These are phyloP conservation scores for Penicillium lagena DNA, from an alignment of 495 filamentous ascomycete species.

Conservation along the genomic window DNA sequence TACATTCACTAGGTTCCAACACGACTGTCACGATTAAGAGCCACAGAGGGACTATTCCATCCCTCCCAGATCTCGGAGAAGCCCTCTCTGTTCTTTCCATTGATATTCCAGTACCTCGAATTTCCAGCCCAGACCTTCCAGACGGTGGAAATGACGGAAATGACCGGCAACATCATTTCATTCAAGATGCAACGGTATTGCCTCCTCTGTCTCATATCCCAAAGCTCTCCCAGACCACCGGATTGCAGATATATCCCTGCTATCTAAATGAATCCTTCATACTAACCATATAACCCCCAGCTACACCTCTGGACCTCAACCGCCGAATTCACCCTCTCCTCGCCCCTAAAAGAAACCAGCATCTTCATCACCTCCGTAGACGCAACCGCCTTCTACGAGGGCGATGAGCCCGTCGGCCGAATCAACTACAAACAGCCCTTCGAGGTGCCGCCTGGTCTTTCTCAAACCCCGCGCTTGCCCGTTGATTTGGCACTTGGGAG, in stretches of 20 bases:
- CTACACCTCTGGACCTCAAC: constrained; percentile 81
- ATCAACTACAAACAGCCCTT: constrained; percentile 73
- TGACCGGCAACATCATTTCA: constrained; percentile 55
- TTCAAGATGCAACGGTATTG: constrained; percentile 72
- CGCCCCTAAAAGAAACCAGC: constrained; percentile 64
- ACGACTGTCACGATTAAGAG: constrained; percentile 66
- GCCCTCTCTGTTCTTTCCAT: constrained; percentile 63
- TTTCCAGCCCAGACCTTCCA: constrained; percentile 47
- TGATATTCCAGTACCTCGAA: constrained; percentile 60
- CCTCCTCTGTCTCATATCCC: constrained; percentile 14
- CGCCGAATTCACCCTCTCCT: constrained; percentile 75
- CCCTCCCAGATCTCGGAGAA: constrained; percentile 62
- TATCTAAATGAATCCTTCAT: too few relatives aligned
- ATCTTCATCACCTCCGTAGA: constrained; percentile 72
- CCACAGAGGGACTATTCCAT: constrained; percentile 65
- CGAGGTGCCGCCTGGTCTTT: constrained; percentile 66
- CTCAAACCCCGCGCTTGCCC: constrained; percentile 66
- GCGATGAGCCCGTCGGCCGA: constrained; percentile 65
- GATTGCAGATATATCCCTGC: too few relatives aligned
- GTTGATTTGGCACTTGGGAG: constrained; percentile 71
- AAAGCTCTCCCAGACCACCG: too few relatives aligned
- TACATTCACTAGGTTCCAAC: constrained; percentile 52
- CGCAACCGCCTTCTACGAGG: constrained; percentile 78
- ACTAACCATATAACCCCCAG: constrained; percentile 15
- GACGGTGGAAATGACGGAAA: constrained; percentile 28